A percentile compares a stretch with the other conserved stretches of the same genome.
phyloP scores from a whole-genome alignment of 2,329 filamentous ascomycete species.

The Trichophyton equinum region DNA sequence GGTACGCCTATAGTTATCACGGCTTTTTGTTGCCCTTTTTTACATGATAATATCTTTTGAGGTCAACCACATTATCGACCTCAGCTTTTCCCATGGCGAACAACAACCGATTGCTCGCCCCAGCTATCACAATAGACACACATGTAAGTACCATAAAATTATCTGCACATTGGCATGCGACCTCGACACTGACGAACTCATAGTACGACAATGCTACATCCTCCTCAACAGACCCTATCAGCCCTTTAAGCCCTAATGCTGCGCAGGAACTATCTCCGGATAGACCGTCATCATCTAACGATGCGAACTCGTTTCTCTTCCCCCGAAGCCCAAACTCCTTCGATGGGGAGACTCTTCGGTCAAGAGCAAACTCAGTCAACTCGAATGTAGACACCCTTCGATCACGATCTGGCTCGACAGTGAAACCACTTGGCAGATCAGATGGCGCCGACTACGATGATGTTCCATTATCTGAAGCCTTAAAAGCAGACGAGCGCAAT shows the following conservation, averaged over 20 bases:
- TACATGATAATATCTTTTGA: not conserved
- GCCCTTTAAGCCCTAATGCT: not conserved
- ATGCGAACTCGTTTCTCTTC: conserved; percentile 12
- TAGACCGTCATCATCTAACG: conserved; percentile 10
- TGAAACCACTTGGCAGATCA: conserved; percentile 10
- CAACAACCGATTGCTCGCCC: conserved; percentile 13
- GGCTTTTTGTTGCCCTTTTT: not conserved
- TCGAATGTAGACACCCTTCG: conserved; percentile 25
- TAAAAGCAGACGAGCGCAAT: conserved; percentile 63
- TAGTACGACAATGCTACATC: conserved; percentile 8
- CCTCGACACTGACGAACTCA: conserved; percentile 3
- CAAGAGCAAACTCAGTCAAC: conserved; percentile 30
- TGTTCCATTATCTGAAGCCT: conserved; percentile 41
- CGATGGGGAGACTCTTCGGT: conserved; percentile 34
- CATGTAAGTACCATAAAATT: conserved; percentile 7
- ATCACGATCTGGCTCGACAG: conserved; percentile 25
- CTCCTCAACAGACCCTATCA: conserved; percentile 5
- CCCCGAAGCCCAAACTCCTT: conserved; percentile 16
- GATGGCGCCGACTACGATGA: conserved; percentile 25
- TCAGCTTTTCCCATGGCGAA: conserved; percentile 10
- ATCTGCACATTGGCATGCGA: not conserved
- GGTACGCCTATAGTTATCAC: not conserved
- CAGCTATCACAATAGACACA: conserved; percentile 13
- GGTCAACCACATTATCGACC: not conserved
- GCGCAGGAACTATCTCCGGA: conserved; percentile 7